phyloP scores from a whole-genome alignment of 257 asterid genomes.

The Salvia hispanica region DNA sequence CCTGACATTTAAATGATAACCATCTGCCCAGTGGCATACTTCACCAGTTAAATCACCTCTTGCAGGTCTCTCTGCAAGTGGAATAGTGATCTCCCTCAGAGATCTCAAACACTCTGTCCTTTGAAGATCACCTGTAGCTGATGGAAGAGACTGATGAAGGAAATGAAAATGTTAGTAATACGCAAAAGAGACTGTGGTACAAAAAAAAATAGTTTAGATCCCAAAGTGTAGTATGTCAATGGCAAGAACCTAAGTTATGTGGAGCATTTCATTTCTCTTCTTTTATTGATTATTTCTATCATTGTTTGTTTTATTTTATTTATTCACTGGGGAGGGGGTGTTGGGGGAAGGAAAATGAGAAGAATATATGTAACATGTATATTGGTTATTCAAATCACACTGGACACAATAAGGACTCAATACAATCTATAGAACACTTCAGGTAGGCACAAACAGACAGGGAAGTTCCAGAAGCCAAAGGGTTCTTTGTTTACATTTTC shows the following conservation, averaged over 20 bases:
- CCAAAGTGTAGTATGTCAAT: slow-evolving; percentile 13
- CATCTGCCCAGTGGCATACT: slow-evolving; percentile 99
- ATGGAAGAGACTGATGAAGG: slow-evolving; percentile 74
- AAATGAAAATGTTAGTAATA: slow-evolving; percentile 24
- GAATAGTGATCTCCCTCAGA: slow-evolving; percentile 72
- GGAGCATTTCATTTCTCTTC: background rate
- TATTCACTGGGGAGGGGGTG: background rate
- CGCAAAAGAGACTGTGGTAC: slow-evolving; percentile 28
- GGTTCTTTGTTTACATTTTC: background rate
- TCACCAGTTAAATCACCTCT: slow-evolving; percentile 99
- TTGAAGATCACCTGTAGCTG: slow-evolving; percentile 84
- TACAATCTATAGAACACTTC: background rate
- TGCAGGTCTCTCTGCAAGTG: slow-evolving; percentile 96
- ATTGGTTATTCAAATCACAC: slow-evolving; percentile 21
- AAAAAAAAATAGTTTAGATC: slow-evolving; percentile 14
- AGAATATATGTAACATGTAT: background rate
- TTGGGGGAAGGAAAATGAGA: background rate
- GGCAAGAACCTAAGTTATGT: slow-evolving; percentile 14
- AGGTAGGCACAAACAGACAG: slow-evolving; percentile 25
- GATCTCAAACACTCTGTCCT: slow-evolving; percentile 90
- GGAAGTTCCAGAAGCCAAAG: slow-evolving; percentile 21
- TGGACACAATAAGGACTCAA: slow-evolving; percentile 2
- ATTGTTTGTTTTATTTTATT: background rate
- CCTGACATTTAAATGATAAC: slow-evolving; percentile 89
- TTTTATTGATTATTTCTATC: background rate